These are phyloP conservation scores for Ceratorhiza oryzae-sativae DNA, from an alignment of 1,284 basidiomycete species.

Conservation along the genomic window DNA sequence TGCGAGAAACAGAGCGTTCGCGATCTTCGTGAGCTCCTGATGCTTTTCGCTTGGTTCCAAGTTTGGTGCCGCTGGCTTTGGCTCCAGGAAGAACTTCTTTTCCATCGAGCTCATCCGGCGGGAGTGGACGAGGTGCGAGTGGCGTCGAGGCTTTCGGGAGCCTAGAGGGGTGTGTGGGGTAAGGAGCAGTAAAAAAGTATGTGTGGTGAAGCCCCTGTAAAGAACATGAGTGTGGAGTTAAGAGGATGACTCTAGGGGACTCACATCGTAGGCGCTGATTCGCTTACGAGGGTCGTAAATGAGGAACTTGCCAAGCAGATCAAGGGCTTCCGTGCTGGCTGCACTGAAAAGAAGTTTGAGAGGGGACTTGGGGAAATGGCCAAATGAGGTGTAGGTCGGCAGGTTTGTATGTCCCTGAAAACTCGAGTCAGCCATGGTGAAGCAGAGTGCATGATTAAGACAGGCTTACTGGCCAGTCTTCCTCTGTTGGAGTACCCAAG, in stretches of 20 bases:
- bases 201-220: constrained; percentile 73
- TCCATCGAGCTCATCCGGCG: constrained; percentile 71
- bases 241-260: constrained; percentile 44
- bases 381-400: constrained; percentile 86
- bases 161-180: constrained; percentile 81
- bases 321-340: constrained; percentile 85
- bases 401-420: constrained; percentile 83
- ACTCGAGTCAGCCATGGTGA: constrained; percentile 39
- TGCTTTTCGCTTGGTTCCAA: constrained; percentile 59
- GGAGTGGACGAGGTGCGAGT: constrained; percentile 54
- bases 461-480: constrained; percentile 88
- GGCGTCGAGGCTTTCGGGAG: constrained; percentile 72
- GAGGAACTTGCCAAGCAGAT: constrained; percentile 81
- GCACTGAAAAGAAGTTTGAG: constrained; percentile 90
- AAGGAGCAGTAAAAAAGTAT: constrained; percentile 80
- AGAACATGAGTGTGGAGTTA: constrained; percentile 15
- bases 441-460: constrained; percentile 31
- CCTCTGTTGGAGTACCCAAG: constrained; percentile 92
- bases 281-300: constrained; percentile 87
- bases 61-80: constrained; percentile 53
- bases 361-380: constrained; percentile 82
- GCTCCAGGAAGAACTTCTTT: constrained; percentile 58
- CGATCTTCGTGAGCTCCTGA: constrained; percentile 51
- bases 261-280: constrained; percentile 79
- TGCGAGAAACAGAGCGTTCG: constrained; percentile 56